Conservation (phyloP, 805 yeast genomes). For the Candida andamanensis region DNA sequence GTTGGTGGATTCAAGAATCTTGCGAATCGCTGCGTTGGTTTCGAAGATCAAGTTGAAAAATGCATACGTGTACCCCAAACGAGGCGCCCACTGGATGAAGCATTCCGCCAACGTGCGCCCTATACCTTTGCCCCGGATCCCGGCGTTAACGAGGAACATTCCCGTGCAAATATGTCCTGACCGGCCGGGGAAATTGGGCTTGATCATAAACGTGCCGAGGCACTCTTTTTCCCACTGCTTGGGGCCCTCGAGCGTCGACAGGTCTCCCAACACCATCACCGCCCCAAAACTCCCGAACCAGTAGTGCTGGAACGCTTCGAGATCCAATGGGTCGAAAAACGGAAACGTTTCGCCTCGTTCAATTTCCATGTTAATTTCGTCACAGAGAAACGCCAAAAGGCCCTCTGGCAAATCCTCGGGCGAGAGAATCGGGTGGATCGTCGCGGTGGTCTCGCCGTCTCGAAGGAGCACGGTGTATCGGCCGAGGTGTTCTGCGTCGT, state of each 20-base stretch:
- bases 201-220: conserved; percentile 78
- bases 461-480: conserved; percentile 74
- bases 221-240: conserved; percentile 92
- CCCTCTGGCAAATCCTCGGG: conserved; percentile 71
- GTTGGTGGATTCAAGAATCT: conserved; percentile 69
- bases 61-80: conserved; percentile 79
- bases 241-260: conserved; percentile 38
- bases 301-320: conserved; percentile 72
- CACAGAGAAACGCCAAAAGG: conserved; percentile 73
- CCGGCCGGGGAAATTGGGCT: conserved; percentile 89
- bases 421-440: conserved; percentile 78
- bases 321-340: conserved; percentile 70
- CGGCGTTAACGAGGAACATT: conserved; percentile 84
- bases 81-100: conserved; percentile 85
- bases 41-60: conserved; percentile 85
- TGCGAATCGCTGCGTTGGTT: conserved; percentile 76
- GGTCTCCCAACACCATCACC: conserved; percentile 73
- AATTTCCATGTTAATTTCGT: conserved; percentile 90
- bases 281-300: conserved; percentile 91
- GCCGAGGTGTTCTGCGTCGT: conserved; percentile 20
- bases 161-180: conserved; percentile 92
- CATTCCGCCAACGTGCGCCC: conserved; percentile 83
- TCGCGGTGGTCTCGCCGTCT: conserved; percentile 90
- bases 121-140: conserved; percentile 87
- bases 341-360: conserved; percentile 86